Base-by-base conservation (phyloP, 768 basidiomycete species). In the Termitomyces sp. region DNA sequence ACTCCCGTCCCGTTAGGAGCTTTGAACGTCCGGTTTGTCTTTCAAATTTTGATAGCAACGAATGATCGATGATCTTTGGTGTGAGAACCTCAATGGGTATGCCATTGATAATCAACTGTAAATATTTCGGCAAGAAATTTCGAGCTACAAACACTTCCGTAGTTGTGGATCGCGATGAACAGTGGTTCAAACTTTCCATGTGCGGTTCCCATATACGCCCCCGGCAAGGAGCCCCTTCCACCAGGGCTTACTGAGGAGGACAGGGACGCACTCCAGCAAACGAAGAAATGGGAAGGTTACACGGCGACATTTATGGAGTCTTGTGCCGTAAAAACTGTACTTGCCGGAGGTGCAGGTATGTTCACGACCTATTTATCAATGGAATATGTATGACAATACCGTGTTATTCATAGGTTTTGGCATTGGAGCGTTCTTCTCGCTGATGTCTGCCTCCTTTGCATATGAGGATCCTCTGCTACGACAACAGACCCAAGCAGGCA, bases 381-480 rank as follows among this genome's bases (percentile, higher is more conserved):
- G 20, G 6, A 10, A 10, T 36, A 15, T 38, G 46, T n/a, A 54
- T 42, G 43, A 61, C 10, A 37, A 12, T 56, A 31, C 64, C 14
- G 6, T 20, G n/a, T 51, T 20, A 14, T n/a, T 1, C 9, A 42
- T 58, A 97, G 96, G 96, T 51, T 87, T 98, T 67, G 96, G 84
- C 11, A 83, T 97, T 47, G 96, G 96, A 61, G 95, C 89, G 37
- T 95, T 98, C 81, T 93, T 98, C 77, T 94, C 94, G 1, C 82
- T 98, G 61, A 98, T 98, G 96, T 93, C 92, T 38, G 81, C 94
- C 20, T 93, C 94, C 34, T 96, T 98, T 72, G 89, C 90, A 38
- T 96, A 97, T 71, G 96, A 98, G 73, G 96, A 98, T 72, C 95
- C 96, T 11, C 77, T 93, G 49, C 81, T 92, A 40, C 86, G 91